Conservation (phyloP, 768 basidiomycete genomes). For the Obba rivulosa region DNA sequence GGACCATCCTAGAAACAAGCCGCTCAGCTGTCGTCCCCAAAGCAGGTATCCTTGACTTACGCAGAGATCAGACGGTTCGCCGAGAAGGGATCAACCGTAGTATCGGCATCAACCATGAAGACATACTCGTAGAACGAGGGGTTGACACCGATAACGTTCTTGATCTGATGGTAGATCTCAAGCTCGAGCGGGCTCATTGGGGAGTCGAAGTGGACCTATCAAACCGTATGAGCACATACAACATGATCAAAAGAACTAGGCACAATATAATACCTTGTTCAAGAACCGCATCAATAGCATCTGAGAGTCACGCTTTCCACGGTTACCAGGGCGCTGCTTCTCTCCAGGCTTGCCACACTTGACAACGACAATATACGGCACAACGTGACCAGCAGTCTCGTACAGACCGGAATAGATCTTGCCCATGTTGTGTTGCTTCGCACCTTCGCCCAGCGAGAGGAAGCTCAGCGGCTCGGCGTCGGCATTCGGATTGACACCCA, state of each 20-base stretch:
- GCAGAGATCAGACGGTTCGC: constrained; percentile 90
- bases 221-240: too few relatives aligned
- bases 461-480: constrained; percentile 96
- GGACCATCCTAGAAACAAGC: constrained; percentile 70
- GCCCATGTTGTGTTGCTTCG: constrained; percentile 97
- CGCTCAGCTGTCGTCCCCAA: neutral
- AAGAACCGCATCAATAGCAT: constrained; percentile 96
- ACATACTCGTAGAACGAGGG: constrained; percentile 97
- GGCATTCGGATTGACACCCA: constrained; percentile 87
- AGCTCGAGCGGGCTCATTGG: constrained; percentile 96
- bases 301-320: constrained; percentile 98
- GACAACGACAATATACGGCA: constrained; percentile 88
- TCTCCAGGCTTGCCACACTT: constrained; percentile 97
- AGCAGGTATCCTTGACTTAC: constrained; percentile 42
- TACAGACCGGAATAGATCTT: constrained; percentile 96
- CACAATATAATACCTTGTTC: constrained; percentile 64
- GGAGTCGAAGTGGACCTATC: constrained; percentile 89
- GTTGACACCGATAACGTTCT: constrained; percentile 99
- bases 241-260: neutral
- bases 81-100: constrained; percentile 82
- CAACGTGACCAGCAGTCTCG: constrained; percentile 90
- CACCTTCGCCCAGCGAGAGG: constrained; percentile 88
- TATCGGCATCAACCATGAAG: constrained; percentile 93
- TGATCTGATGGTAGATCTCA: constrained; percentile 99
- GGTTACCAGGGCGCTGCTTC: constrained; percentile 88